A percentile compares a stretch with the other conserved stretches of the same genome.
These are phyloP conservation scores for Nannizzia gypsea DNA, from an alignment of 2,329 filamentous ascomycete species.

Conservation along the genomic window DNA sequence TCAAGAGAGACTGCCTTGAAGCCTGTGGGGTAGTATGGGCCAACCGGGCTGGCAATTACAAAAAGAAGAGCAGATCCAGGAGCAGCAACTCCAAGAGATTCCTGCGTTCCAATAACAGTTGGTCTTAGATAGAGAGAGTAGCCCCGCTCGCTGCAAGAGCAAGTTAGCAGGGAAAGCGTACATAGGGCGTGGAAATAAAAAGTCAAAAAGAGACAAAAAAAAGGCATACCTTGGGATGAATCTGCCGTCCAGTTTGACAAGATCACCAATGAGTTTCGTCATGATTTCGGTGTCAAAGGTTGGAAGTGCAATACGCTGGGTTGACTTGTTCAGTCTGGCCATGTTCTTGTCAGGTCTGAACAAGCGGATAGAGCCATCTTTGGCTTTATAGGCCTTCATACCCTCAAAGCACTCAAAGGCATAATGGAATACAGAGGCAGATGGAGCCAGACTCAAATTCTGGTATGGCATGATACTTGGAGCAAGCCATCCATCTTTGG, in stretches of 20 bases:
- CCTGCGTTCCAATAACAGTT: conserved; percentile 94
- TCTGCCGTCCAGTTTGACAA: conserved; percentile 68
- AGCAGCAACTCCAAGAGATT: conserved; percentile 82
- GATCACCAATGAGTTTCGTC: conserved; percentile 68
- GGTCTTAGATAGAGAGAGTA: conserved; percentile 94
- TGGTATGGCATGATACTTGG: conserved; percentile 87
- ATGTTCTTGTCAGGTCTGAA: conserved; percentile 97
- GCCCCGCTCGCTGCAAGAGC: conserved; percentile 45
- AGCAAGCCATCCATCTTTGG: conserved; percentile 66
- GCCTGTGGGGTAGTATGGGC: conserved; percentile 94
- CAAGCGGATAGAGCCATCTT: conserved; percentile 61
- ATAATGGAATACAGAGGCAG: conserved; percentile 96
- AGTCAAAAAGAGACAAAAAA: background rate
- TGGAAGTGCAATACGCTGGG: conserved; percentile 81
- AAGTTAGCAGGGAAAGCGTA: background rate
- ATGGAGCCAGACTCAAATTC: conserved; percentile 90
- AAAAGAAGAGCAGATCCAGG: conserved; percentile 85
- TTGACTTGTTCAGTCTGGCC: conserved; percentile 82
- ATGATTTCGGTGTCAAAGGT: conserved; percentile 65
- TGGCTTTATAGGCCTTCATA: conserved; percentile 98
- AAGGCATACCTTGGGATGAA: conserved; percentile 66
- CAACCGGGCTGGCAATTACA: conserved; percentile 90
- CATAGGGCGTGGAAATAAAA: background rate
- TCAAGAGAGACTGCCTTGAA: conserved; percentile 96
- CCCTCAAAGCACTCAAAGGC: conserved; percentile 97